Base-by-base conservation (phyloP, 208 protist genomes). In the Angomonas desouzai region DNA sequence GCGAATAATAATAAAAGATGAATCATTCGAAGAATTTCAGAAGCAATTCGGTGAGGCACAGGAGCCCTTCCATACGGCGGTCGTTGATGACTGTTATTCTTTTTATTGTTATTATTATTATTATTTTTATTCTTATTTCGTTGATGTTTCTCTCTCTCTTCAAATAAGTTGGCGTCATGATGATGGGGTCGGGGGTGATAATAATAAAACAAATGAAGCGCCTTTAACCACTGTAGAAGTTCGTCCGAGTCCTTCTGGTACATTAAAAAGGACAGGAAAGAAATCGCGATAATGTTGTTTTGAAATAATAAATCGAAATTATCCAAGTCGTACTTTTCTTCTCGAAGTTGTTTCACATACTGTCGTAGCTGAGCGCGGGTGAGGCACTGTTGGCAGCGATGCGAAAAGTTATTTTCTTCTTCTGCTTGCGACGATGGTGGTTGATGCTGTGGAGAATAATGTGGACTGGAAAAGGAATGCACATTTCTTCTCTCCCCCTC, bases 241-340 rank as follows among this genome's bases (percentile, higher is more conserved):
- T 70, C 68, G 27, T 70, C 72, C 56, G 72, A 69, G 7, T 61
- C 55, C 64, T 48, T 76, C n/a, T 66, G 70, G 18, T 28, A 67
- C 51, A 78, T 74, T 27, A 92, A 71, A 48, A 82, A 69, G 1
- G 85, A 88, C 18, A 94, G 58, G 51, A 92, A 79, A 0, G 85
- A 83, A 27, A 94, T 65, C 0, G 85, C 70, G 38, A 94, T 45
- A 25, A 94, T 74, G 62, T 40, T 40, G 36, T 51, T 51, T 51
- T 13, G 20, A 51, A 51, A 51, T 23, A 51, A 51, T 23, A 51
- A 13, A 13, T 51, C 45, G 6, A 51, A 13, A 23, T 51, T 51
- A 16, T 51, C 6, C 18, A 27, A 27, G 45, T 23, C 20, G 45
- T 51, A 51, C 20, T 51, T 51, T 51, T 51, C 45, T 51, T 40